These are phyloP conservation scores for Fraxinus cuspidata DNA, from an alignment of 257 asterid genomes.

Conservation along the genomic window DNA sequence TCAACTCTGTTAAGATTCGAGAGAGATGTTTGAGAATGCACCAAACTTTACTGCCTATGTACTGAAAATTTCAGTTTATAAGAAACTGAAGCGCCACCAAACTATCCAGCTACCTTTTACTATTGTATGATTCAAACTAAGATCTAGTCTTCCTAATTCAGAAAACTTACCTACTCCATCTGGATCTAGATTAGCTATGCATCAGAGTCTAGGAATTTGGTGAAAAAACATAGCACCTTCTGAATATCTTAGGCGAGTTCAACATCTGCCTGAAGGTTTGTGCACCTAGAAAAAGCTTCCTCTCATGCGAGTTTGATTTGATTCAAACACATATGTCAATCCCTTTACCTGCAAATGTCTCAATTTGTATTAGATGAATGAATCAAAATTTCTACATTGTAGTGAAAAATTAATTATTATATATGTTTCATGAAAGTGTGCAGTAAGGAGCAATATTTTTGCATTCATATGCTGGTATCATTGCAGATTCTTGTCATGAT, in stretches of 20 bases:
- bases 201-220: neutral
- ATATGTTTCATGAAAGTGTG: neutral
- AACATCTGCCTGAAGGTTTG: conserved; percentile 21
- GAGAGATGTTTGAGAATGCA: neutral
- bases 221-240: conserved; percentile 22
- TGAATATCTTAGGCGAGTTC: conserved; percentile 17
- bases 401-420: neutral
- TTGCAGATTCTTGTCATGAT: neutral
- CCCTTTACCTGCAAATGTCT: conserved; percentile 54
- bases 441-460: neutral
- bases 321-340: conserved; percentile 52
- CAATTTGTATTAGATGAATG: neutral
- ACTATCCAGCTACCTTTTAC: neutral
- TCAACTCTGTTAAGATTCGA: neutral
- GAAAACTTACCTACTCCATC: neutral
- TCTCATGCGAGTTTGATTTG: conserved; percentile 25
- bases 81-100: neutral
- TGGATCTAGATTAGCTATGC: neutral
- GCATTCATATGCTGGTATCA: neutral
- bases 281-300: conserved; percentile 30
- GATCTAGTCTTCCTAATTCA: neutral
- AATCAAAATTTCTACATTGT: conserved; percentile 2
- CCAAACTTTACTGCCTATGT: neutral
- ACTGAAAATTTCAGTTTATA: neutral
- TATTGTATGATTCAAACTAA: neutral